Evolutionary conservation across 176 grass and related monocot species (phyloP), one percentile per base, ranked within the genome.

Genomic region (Carex kokanica): DNA sequence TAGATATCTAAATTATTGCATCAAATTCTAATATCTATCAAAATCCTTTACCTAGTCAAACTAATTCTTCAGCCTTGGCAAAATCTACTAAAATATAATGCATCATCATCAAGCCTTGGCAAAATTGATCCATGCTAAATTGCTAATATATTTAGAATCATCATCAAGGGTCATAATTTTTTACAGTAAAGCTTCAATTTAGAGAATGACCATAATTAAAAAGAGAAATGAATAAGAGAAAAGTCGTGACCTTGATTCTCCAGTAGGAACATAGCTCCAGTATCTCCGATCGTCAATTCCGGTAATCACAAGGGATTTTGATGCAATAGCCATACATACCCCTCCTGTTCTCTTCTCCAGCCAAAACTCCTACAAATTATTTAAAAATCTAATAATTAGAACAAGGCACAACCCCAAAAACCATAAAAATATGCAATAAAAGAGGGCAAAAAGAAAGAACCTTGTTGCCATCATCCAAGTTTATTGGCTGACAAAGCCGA

Each of bases 211-310:
- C 12, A 55, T 31, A 77, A 77, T 54, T 54, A 54, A 55, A 43
- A 49, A 27, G 2, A 77, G 21, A 55, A 55, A 55, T 9, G 0
- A 24, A 52, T 53, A 74, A 17, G 23, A 27, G 10, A 23, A 64
- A 60, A 78, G 11, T 60, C 49, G 27, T 83, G 85, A 97, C 92
- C 94, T 88, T 62, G 94, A 97, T 91, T 98, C 95, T 53, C 86
- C 85, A 8, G 95, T 98, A 45, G 91, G 88, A 55, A 95, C 83
- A 45, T 95, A 82, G 55, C 84, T 89, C 95, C 92, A 98, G 60
- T 95, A 98, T 93, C 92, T 95, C 32, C 87, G 81, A 27, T 98
- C 95, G 58, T 91, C 86, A 56, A 98, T 78, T 64, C 95, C 95
- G 24, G 89, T 94, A 73, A 98, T 98, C 52, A 89, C 85, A 61